These are phyloP conservation scores for Hygrophila difformis DNA, from an alignment of 257 asterid genomes.

Conservation along the genomic window DNA sequence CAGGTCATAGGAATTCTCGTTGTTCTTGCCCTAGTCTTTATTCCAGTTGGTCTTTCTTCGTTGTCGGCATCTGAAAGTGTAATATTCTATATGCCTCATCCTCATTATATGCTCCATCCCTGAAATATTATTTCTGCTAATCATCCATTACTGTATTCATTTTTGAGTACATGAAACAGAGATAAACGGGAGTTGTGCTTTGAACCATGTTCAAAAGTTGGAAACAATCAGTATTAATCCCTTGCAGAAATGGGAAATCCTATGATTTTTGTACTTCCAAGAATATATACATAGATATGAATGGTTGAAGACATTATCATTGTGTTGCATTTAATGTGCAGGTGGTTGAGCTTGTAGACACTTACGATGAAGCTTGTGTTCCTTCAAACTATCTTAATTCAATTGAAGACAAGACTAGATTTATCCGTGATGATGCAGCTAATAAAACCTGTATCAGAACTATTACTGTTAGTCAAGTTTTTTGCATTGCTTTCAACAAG, in stretches of 20 bases:
- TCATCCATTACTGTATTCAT: no score
- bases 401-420: constrained; percentile 26
- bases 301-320: not conserved
- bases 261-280: not conserved
- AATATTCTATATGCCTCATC: not conserved
- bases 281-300: no score
- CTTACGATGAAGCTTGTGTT: constrained; percentile 49
- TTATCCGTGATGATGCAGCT: constrained; percentile 29
- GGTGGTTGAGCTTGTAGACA: constrained; percentile 59
- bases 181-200: not conserved
- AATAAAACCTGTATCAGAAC: constrained; percentile 46
- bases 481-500: not conserved
- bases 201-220: not conserved
- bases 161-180: not conserved
- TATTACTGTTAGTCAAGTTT: constrained; percentile 29
- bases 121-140: not conserved
- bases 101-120: not conserved
- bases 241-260: not conserved
- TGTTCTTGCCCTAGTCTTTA: constrained; percentile 46
- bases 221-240: no score
- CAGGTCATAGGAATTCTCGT: constrained; percentile 65
- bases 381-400: constrained; percentile 19
- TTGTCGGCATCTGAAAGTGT: constrained; percentile 63
- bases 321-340: constrained; percentile 2
- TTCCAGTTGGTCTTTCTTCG: constrained; percentile 69